Evolutionary conservation across 2,329 filamentous ascomycete genomes (phyloP), one percentile per base, ranked within the genome.

Genomic region (Mycosphaerella sp.): DNA sequence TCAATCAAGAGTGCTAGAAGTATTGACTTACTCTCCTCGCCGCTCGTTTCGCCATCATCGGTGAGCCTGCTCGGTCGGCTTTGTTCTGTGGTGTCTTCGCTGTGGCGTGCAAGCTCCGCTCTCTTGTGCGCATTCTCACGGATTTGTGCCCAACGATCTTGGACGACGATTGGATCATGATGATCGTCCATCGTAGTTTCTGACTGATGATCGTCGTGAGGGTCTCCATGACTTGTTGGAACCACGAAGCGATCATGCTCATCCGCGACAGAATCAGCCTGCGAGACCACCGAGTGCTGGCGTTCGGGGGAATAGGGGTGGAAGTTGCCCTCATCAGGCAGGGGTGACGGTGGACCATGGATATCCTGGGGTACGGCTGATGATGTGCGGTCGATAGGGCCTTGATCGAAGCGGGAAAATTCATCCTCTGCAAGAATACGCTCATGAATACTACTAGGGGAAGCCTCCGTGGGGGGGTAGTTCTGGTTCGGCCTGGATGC

Each of bases 101-200:
- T 82, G 16, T 54, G 44, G 28, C 53, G 52, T 27, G 47, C 41
- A 21, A 41, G 47, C 41, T 54, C 54, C 32, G 86, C 87, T 53
- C 89, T 80, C 55, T 93, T 86, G 3, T 89, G 89, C 9, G 93
- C 93, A 63, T 96, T 96, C 76, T 90, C 91, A 59, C 90, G 82
- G 60, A 97, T 96, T 70, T 95, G 89, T 0, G 91, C 91, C 93
- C 93, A 98, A 49, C 91, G 84, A 66, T 96, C 90, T 58, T 86
- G 69, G 32, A 64, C 67, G 10, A 73, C 72, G 3, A 75, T 73
- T 17, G 60, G 57, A 27, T 65, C 61, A 39, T 63, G 59, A 16
- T 59, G 45, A 27, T 62, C 61, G 10, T 73, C 71, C 30, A 72
- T 62, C 2, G 71, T 73, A 10, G 69, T 64, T 49, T 74, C 71